These are phyloP conservation scores for Cupressus sempervirens DNA, from an alignment of 75 land plant genomes.

Conservation along the genomic window DNA sequence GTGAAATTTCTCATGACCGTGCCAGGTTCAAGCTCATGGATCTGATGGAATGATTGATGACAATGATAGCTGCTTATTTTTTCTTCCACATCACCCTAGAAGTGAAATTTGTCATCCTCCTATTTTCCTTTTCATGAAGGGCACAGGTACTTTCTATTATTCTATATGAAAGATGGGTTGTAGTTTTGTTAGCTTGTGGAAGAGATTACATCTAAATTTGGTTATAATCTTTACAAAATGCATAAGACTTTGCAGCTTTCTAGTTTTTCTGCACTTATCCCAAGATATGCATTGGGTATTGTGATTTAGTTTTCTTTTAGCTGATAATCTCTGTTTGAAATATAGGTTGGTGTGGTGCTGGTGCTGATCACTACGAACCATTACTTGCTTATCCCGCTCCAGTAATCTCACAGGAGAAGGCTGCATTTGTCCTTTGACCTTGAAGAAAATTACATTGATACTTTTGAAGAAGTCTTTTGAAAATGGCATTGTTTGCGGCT, in stretches of 20 bases:
- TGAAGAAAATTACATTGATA: not conserved
- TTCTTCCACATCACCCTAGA: constrained; percentile 35
- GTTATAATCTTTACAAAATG: not conserved
- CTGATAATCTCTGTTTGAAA: not conserved
- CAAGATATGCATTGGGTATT: not conserved
- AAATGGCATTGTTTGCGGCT: no score
- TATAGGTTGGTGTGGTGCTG: constrained; percentile 41
- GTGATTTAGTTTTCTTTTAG: not conserved
- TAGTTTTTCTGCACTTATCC: not conserved
- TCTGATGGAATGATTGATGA: constrained; percentile 31
- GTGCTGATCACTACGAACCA: constrained; percentile 38
- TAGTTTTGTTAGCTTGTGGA: not conserved
- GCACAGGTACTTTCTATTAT: constrained; percentile 34
- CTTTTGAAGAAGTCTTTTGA: no score
- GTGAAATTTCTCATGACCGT: not conserved
- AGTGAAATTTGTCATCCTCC: constrained; percentile 19
- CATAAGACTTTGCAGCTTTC: not conserved
- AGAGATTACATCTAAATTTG: not conserved
- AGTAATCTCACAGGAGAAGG: constrained; percentile 24
- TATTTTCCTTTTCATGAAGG: constrained; percentile 40
- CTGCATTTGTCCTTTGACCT: constrained; percentile 27
- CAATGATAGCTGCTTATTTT: constrained; percentile 24
- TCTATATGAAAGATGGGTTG: not conserved
- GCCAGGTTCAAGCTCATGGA: constrained; percentile 46
- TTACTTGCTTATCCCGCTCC: constrained; percentile 21